Conservation (phyloP, 2,329 filamentous ascomycete genomes). For the Peltaster fructicola region DNA sequence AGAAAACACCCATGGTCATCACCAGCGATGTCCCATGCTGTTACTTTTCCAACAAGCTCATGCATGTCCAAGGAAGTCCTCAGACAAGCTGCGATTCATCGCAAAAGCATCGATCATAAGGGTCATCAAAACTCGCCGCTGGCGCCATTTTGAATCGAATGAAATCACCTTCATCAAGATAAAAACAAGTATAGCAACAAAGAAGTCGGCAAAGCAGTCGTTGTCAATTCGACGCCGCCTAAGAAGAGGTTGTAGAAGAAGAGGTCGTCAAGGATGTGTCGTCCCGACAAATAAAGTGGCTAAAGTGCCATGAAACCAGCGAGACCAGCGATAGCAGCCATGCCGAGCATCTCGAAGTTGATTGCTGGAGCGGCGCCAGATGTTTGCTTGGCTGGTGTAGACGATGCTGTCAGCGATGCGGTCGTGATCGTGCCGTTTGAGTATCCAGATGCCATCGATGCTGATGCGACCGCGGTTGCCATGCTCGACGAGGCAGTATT, state of each 20-base stretch:
- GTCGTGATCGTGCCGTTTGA: constrained; percentile 6
- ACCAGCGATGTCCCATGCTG: too few species aligned
- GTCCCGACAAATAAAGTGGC: constrained; percentile 1
- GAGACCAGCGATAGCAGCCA: constrained; percentile 9
- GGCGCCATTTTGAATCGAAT: too few species aligned
- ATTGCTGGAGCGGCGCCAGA: constrained; percentile 8
- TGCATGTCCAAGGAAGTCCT: too few species aligned
- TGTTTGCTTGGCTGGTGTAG: constrained; percentile 3
- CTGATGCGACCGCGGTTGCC: constrained; percentile 2
- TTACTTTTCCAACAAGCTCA: too few species aligned
- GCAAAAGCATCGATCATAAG: too few species aligned
- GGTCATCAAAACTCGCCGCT: too few species aligned
- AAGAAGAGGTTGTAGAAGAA: constrained; percentile 2
- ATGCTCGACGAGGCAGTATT: constrained; percentile 6
- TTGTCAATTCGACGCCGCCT: constrained; percentile 1
- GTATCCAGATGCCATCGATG: constrained; percentile 3
- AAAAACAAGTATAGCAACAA: too few species aligned
- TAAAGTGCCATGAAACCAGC: constrained; percentile 7
- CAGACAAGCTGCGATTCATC: too few species aligned
- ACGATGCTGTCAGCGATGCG: constrained; percentile 3
- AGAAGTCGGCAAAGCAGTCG: too few species aligned
- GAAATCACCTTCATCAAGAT: too few species aligned
- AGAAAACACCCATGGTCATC: too few species aligned
- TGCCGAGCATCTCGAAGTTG: constrained; percentile 5
- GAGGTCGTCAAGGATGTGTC: not conserved